A percentile compares a stretch with the other conserved stretches of the same genome.
These are phyloP conservation scores for Aureoboletus auriporus DNA, from an alignment of 768 basidiomycete species.

Conservation along the genomic window DNA sequence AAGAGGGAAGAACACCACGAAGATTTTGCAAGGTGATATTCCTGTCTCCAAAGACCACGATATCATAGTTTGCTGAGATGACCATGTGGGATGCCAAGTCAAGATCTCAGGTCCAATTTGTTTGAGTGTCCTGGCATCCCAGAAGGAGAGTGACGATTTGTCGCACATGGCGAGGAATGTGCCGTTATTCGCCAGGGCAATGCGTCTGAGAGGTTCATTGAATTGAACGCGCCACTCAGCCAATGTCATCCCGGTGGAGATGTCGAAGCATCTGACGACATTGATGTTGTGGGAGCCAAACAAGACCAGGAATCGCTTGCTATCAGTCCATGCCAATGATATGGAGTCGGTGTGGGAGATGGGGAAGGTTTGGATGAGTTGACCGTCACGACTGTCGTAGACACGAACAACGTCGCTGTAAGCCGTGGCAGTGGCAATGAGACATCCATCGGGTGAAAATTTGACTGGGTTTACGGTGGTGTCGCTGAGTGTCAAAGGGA, in stretches of 20 bases:
- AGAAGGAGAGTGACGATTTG: slow-evolving; percentile 3
- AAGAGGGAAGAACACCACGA: slow-evolving; percentile 1
- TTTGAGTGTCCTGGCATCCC: slow-evolving; percentile 1
- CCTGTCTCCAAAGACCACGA: not conserved
- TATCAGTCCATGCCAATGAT: slow-evolving; percentile 2
- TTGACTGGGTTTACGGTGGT: not conserved
- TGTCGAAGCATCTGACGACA: not conserved
- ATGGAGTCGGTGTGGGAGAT: too few relatives aligned
- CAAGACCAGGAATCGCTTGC: not conserved
- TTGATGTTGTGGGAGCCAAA: not conserved
- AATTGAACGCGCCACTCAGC: not conserved
- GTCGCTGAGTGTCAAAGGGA: not conserved
- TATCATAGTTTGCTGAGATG: slow-evolving; percentile 5
- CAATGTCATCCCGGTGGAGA: not conserved
- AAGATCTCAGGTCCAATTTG: not conserved
- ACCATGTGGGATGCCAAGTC: not conserved
- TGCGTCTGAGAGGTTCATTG: not conserved
- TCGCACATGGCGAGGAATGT: not conserved
- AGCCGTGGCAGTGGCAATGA: not conserved
- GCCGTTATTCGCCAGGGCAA: not conserved
- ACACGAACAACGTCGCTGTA: not conserved
- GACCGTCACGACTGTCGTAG: not conserved
- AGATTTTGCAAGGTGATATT: slow-evolving; percentile 2
- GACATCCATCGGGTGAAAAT: slow-evolving; percentile 6
- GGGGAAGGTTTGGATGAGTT: not conserved